Base-by-base conservation (phyloP, 1,139 yeast genomes). In the Debaryomyces robertsiae region DNA sequence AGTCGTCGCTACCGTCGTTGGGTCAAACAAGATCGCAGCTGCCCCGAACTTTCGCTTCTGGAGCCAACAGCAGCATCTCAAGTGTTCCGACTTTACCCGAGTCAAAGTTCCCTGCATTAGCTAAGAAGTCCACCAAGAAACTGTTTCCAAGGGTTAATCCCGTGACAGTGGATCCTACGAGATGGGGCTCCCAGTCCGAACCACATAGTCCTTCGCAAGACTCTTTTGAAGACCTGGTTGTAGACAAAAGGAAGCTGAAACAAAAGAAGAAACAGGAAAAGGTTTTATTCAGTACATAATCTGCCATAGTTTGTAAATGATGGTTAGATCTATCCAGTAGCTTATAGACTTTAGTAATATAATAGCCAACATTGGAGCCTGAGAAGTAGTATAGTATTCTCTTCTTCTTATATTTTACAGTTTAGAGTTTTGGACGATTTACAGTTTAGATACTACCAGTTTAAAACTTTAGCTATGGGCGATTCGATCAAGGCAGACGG, bases 141-240 rank as follows among this genome's bases (percentile, higher is more conserved):
- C 53, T 53, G 3, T 64, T 72, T 35, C 77, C 77, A 1, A 54
- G 74, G 36, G 77, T 72, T 2, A 71, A 67, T 37, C 71, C 70
- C 3, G 49, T 63, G 3, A 50, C 53, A 13, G 46, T 57, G 9
- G 63, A 59, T 40, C 61, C 66, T 1, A 45, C 40, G 24, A 44
- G 46, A 11, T 64, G 69, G 69, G 65, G 67, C 1, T 27, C 31
- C 6, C 38, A 17, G 9, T 37, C 46, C n/a, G 42, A 38, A 15
- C 34, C 39, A 1, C 35, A 40, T 10, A 19, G 32, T 5, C 45
- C 38, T 14, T 37, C 43, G 1, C 46, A 41, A 6, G 48, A 46
- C 4, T 53, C 49, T 22, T 53, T 52, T 37, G 59, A 53, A 2
- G 46, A 49, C n/a, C 52, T 55, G 1, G 54, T 55, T 5, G 40